Base-by-base conservation (phyloP, 2,329 filamentous ascomycete species). In the Rosellinia necatrix region DNA sequence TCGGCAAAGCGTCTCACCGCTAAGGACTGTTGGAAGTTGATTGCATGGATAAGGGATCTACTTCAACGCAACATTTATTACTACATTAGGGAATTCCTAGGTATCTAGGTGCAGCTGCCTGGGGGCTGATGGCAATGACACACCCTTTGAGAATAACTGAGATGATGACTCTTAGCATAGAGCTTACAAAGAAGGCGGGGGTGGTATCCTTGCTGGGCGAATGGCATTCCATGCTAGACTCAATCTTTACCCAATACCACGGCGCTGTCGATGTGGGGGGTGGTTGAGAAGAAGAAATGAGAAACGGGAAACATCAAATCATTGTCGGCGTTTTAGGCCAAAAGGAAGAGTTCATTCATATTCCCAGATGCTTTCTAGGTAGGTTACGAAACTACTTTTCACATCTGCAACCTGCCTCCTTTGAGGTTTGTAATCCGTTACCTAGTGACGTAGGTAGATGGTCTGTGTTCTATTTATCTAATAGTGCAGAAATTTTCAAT, bases 1-100 rank as follows among this genome's bases (percentile, higher is more conserved):
- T 96, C 71, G 93, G 94, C 76, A 96, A 94, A 82, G 93, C 91
- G 56, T 78, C 84, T 68, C 85, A 87, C 65, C 85, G 87, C 73
- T 90, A 81, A 80, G 22, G 12, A 17, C 19, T 34, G 8, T 10
- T n/a, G 27, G 38, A 38, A 29, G 27, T 38, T 38, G 13, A 12
- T 9, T n/a, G 1, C 6, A 22, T 3, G 27, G 9, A n/a, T 4
- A 25, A n/a, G 6, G 10, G 25, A 38, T 10, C 4, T 56, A 15
- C 19, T 29, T 30, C 29, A 30, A 3, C 35, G n/a, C n/a, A n/a
- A 24, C 30, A 6, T 10, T 34, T 24, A 2, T 30, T n/a, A 37
- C 12, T 12, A 17, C n/a, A 44, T n/a, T 9, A 25, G 22, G 5
- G 25, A 15, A n/a, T 12, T n/a, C n/a, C n/a, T n/a, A n/a, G n/a